Evolutionary conservation across 768 basidiomycete species (phyloP), one percentile per base, ranked within the genome.

Genomic region (Asterophora parasitica): DNA sequence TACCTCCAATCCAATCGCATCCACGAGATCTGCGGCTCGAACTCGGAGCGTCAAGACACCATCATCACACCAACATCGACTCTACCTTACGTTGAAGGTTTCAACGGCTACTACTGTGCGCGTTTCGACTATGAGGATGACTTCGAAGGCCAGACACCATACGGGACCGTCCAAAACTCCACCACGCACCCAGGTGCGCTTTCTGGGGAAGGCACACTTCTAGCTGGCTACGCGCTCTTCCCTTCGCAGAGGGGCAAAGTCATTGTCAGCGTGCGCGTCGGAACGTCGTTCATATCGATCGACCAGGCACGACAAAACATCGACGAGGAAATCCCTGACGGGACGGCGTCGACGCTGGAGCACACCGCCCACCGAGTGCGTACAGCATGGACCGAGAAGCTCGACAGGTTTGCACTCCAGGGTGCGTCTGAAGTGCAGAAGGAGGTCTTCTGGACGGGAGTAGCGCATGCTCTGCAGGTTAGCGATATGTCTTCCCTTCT

Each of bases 281-380:
- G 83, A 3, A 85, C 85, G 4, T 88, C 85, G 4, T 87, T 88
- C 61, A 84, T 89, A 48, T 85, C 83, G 1, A 66, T 81, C 6
- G 80, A 82, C 3, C 85, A 88, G 49, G 84, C 84, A 0, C 63
- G 76, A 34, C 49, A 56, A 46, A 78, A 77, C 52, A 54, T 80
- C 36, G 71, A 75, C 26, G 65, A 57, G 1, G 79, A 80, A 52
- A 70, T 76, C 35, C 71, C 73, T 0, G 69, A 78, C 46, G 70
- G 65, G 1, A 63, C 12, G 3, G n/a, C 30, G 9, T 34, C 28
- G 17, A 61, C 72, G 0, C 64, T 86, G 4, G 81, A 83, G 45
- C 61, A 72, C 26, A 84, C 83, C 0, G 78, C 75, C 2, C 61
- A 61, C 11, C 35, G 33, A 0, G 79, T 76, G 13, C 72, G 82